Evolutionary conservation across 805 yeast genomes (phyloP), one percentile per base, ranked within the genome.

Genomic region (Candida quercuum): DNA sequence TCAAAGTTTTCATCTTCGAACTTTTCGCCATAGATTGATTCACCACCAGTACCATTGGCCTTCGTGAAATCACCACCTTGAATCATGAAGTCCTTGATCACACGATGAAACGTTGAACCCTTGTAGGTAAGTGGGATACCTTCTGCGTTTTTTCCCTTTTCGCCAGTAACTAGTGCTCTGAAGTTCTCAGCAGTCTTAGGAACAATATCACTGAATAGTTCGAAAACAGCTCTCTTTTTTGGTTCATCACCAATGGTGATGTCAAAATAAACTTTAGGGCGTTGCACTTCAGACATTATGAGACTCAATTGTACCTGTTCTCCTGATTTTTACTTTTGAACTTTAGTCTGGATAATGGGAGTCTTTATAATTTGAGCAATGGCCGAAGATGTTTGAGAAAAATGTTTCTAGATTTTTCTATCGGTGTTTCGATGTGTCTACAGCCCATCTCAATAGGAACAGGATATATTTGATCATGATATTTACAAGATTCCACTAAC

Each of bases 31-130:
- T 84, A 84, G 45, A 84, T 84, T 26, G 86, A 78, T 57, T 79
- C 86, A 37, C 93, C 93, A 30, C 93, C 93, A 11, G 88, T 80
- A 27, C 88, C 88, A 49, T 78, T 66, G 37, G 72, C 74, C 35
- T 59, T 63, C n/a, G 86, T 81, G 63, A 87, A 88, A 58, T 88
- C 96, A 50, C 96, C 96, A 59, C 96, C 96, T 66, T 88, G 97
- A 51, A 86, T 74, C 97, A 88, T 88, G 56, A 88, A 88, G 41
- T 76, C 76, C 57, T 81, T 78, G 61, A 91, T 93, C 26, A 93
- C 86, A 45, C 99, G 75, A 64, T 91, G 99, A 71, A 91, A 91
- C n/a, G 71, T 62, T n/a, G 94, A 82, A 16, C 86, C 86, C 60
- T 86, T 85, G 71, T 79, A 93, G 38, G 69, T 64, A 45, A 86